Evolutionary conservation across 306 rosid genomes (phyloP).

Genomic region (Nissolia schottii): DNA sequence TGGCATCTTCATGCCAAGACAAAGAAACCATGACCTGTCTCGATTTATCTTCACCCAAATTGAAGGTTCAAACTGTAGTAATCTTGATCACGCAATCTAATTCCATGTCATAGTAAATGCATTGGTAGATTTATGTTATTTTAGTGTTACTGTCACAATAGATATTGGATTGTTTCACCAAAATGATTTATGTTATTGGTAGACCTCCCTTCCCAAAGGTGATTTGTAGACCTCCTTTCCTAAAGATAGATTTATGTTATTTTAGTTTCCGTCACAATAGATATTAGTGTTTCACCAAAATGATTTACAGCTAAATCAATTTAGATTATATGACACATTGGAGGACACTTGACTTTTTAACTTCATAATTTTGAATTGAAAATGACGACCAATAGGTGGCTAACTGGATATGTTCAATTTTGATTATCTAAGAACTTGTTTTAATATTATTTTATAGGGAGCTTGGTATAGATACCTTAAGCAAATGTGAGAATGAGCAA

Average conservation of each 20-base stretch:
- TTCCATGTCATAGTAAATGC: not conserved
- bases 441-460: slow-evolving; percentile 49
- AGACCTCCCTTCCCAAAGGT: not conserved
- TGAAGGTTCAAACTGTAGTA: not conserved
- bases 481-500: slow-evolving; percentile 68
- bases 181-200: not conserved
- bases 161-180: not conserved
- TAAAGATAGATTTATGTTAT: not conserved
- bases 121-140: not conserved
- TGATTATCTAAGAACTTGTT: slow-evolving; percentile 3
- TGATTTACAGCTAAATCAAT: not conserved
- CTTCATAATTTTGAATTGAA: slow-evolving; percentile 7
- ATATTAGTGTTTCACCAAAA: slow-evolving; percentile 7
- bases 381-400: not conserved
- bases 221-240: not conserved
- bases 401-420: not conserved
- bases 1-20: not conserved
- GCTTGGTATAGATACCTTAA: slow-evolving; percentile 75
- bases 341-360: not conserved
- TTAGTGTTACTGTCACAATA: not conserved
- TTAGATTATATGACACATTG: slow-evolving; percentile 4
- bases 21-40: slow-evolving; percentile 17
- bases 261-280: not conserved
- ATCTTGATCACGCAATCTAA: too few species aligned
- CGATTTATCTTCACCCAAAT: not conserved